These are phyloP conservation scores for Gryganskiella cystojenkinii DNA, from an alignment of 192 early-diverging fungal genomes.

Conservation along the genomic window DNA sequence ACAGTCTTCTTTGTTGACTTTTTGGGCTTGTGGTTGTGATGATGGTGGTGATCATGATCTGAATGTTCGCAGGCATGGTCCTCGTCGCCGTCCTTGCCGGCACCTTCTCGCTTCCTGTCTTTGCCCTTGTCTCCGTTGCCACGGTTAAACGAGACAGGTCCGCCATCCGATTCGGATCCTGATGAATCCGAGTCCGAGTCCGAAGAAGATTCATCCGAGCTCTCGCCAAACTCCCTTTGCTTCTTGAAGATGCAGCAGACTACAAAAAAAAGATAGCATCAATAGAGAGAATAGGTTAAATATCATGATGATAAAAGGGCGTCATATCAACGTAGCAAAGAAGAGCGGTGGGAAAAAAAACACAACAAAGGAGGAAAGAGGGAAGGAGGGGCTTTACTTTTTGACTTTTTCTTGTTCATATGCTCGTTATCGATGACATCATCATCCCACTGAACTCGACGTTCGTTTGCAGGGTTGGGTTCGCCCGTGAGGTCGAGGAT, in stretches of 20 bases:
- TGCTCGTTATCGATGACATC: slow-evolving; percentile 77
- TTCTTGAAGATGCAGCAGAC: slow-evolving; percentile 83
- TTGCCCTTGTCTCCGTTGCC: slow-evolving; percentile 8
- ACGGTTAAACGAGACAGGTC: slow-evolving; percentile 11
- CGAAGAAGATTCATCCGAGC: slow-evolving; percentile 58
- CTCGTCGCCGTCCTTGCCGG: background rate
- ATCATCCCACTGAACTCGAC: slow-evolving; percentile 71
- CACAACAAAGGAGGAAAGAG: background rate
- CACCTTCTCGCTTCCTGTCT: background rate
- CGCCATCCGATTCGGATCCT: slow-evolving; percentile 50
- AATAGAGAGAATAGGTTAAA: background rate
- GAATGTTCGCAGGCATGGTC: slow-evolving; percentile 8
- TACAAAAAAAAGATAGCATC: slow-evolving; percentile 4
- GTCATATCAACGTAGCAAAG: background rate
- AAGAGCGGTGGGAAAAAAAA: background rate
- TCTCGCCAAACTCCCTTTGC: slow-evolving; percentile 62
- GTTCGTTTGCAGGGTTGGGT: slow-evolving; percentile 19
- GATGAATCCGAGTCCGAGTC: slow-evolving; percentile 51
- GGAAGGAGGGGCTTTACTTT: slow-evolving; percentile 55
- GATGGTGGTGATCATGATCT: slow-evolving; percentile 26
- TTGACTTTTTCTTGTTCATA: slow-evolving; percentile 74
- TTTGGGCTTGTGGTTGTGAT: slow-evolving; percentile 14
- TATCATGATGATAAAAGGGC: background rate
- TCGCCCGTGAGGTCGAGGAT: slow-evolving; percentile 65
- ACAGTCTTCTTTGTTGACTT: slow-evolving; percentile 35